Evolutionary conservation across 2,329 filamentous ascomycete species (phyloP).

Genomic region (Trichoderma afroharzianum): DNA sequence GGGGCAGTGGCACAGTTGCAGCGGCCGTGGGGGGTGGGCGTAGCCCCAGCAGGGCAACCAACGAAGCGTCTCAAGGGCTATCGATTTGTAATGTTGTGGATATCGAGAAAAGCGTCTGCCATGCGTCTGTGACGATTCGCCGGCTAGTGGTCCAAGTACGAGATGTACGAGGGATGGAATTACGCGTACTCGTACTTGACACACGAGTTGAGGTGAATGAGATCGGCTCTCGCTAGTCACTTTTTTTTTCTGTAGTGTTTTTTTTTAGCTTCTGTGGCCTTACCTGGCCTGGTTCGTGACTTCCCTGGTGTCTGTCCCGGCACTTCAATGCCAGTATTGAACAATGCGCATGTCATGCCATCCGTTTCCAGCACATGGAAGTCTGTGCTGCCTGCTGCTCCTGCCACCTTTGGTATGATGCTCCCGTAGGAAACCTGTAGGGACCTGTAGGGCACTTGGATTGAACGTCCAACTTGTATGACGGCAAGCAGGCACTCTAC

Average conservation of each 20-base stretch:
- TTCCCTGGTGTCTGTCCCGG: background rate
- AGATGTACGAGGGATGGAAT: background rate
- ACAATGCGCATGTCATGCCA: background rate
- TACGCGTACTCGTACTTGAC: background rate
- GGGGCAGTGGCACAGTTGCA: conserved; percentile 2
- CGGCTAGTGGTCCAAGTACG: background rate
- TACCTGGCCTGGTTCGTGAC: background rate
- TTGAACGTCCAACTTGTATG: background rate
- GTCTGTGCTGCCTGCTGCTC: background rate
- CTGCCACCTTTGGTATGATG: background rate
- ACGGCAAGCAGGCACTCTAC: background rate
- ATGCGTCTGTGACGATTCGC: conserved; percentile 2
- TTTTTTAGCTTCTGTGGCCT: background rate
- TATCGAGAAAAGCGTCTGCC: conserved; percentile 1
- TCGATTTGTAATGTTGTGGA: conserved; percentile 15
- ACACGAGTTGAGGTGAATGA: background rate
- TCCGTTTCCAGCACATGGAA: background rate
- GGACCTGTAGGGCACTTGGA: background rate
- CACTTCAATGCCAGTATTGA: conserved; percentile 7
- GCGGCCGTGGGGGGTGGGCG: conserved; percentile 3
- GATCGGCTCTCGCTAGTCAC: conserved; percentile 8
- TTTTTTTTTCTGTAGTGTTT: background rate
- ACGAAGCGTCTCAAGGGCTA: background rate
- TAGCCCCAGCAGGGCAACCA: conserved; percentile 8
- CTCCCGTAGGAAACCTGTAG: background rate